Conservation (phyloP, 345 rosid genomes). For the Lepidium aucheri region DNA sequence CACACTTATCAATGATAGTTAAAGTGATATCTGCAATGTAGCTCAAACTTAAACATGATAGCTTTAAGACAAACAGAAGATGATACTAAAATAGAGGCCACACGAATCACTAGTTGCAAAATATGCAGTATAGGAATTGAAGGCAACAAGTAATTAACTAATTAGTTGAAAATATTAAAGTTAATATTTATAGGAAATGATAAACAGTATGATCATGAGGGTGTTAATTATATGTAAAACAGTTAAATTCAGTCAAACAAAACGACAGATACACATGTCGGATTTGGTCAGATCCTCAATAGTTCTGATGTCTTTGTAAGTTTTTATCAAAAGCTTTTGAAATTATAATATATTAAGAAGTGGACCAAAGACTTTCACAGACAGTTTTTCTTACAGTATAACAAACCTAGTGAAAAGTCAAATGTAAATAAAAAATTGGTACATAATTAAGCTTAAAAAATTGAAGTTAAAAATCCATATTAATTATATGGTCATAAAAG, state of each 20-base stretch:
- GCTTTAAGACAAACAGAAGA: too few species aligned
- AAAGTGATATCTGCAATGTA: too few species aligned
- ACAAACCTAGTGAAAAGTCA: background rate
- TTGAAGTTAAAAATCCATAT: too few species aligned
- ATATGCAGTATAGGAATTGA: background rate
- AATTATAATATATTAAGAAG: background rate
- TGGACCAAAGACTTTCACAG: slow-evolving; percentile 6
- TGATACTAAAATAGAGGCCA: too few species aligned
- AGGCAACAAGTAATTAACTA: background rate
- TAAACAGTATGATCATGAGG: slow-evolving; percentile 8
- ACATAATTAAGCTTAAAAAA: background rate
- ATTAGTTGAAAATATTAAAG: background rate
- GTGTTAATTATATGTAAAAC: slow-evolving; percentile 20
- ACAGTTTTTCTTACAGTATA: background rate
- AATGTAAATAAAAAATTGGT: background rate
- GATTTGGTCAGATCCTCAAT: slow-evolving; percentile 22
- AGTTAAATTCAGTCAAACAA: slow-evolving; percentile 32
- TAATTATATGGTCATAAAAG: too few species aligned
- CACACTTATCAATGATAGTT: background rate
- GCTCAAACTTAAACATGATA: too few species aligned
- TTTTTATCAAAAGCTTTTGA: background rate
- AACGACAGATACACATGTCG: slow-evolving; percentile 11
- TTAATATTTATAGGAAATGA: background rate
- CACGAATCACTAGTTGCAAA: background rate
- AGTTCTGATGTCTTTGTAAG: slow-evolving; percentile 3